phyloP scores from a whole-genome alignment of 768 basidiomycete species.

The Collybiopsis luxurians region DNA sequence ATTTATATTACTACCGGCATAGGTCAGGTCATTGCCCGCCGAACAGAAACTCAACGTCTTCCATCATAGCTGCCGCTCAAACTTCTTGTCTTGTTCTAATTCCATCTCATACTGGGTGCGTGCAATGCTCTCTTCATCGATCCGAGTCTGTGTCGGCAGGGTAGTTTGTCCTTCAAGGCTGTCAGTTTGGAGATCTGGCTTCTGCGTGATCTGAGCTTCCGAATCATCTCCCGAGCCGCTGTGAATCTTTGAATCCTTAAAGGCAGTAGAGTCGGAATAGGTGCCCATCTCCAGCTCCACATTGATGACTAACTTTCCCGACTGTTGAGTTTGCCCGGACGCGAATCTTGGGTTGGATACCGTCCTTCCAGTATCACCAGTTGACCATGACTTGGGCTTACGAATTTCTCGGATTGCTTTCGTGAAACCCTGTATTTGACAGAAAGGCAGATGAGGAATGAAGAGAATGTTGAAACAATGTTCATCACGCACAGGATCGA shows the following conservation, averaged over 20 bases:
- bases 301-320: conserved; percentile 1
- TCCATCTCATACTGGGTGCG: not conserved
- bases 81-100: not conserved
- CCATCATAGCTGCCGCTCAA: not conserved
- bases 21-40: too few relatives aligned
- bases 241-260: not conserved
- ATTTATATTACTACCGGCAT: too few relatives aligned
- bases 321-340: not conserved
- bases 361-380: not conserved
- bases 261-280: not conserved
- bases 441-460: not conserved
- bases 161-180: too few relatives aligned
- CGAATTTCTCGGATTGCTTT: conserved; percentile 10
- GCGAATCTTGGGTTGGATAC: conserved; percentile 1
- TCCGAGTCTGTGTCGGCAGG: not conserved
- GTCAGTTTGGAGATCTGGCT: too few relatives aligned
- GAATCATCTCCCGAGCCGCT: not conserved
- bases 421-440: conserved; percentile 12
- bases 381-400: not conserved
- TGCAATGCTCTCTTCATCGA: not conserved
- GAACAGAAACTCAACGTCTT: too few relatives aligned
- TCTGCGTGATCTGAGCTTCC: not conserved
- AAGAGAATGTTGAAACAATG: not conserved
- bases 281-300: conserved; percentile 1
- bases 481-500: conserved; percentile 13